These are phyloP conservation scores for Termitomyces sp. DNA, from an alignment of 768 basidiomycete genomes.

Conservation along the genomic window DNA sequence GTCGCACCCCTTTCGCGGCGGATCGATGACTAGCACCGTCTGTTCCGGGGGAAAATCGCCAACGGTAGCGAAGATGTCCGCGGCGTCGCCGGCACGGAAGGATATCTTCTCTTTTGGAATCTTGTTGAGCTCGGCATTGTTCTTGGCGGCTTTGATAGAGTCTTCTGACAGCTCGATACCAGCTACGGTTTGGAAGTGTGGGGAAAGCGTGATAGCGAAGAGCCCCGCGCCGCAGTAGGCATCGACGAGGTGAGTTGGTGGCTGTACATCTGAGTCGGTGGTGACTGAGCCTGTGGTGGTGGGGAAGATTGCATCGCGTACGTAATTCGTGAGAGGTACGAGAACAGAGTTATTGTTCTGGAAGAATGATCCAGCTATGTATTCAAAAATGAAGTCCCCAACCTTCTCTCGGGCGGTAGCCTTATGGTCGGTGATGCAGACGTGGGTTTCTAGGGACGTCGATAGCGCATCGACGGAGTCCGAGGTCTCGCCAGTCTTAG, in stretches of 20 bases:
- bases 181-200: slow-evolving; percentile 69
- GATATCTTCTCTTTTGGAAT: slow-evolving; percentile 55
- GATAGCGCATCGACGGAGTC: slow-evolving; percentile 35
- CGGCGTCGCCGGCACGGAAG: slow-evolving; percentile 82
- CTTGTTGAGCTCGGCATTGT: slow-evolving; percentile 64
- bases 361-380: slow-evolving; percentile 89
- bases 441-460: slow-evolving; percentile 50
- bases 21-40: slow-evolving; percentile 82
- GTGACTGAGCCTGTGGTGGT: slow-evolving; percentile 15
- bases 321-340: slow-evolving; percentile 79
- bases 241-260: slow-evolving; percentile 87
- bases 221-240: slow-evolving; percentile 91
- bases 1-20: slow-evolving; percentile 95
- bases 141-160: slow-evolving; percentile 66
- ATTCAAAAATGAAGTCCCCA: slow-evolving; percentile 80
- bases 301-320: slow-evolving; percentile 68
- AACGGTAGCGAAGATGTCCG: slow-evolving; percentile 77
- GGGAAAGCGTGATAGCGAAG: slow-evolving; percentile 82
- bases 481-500: slow-evolving; percentile 21
- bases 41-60: slow-evolving; percentile 58
- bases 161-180: slow-evolving; percentile 85
- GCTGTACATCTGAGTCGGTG: slow-evolving; percentile 13
- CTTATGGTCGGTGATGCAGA: slow-evolving; percentile 85
- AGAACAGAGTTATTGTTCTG: slow-evolving; percentile 98
- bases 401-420: slow-evolving; percentile 81